Base-by-base conservation (phyloP, 1,139 yeast genomes). In the Diutina mesorugosa region DNA sequence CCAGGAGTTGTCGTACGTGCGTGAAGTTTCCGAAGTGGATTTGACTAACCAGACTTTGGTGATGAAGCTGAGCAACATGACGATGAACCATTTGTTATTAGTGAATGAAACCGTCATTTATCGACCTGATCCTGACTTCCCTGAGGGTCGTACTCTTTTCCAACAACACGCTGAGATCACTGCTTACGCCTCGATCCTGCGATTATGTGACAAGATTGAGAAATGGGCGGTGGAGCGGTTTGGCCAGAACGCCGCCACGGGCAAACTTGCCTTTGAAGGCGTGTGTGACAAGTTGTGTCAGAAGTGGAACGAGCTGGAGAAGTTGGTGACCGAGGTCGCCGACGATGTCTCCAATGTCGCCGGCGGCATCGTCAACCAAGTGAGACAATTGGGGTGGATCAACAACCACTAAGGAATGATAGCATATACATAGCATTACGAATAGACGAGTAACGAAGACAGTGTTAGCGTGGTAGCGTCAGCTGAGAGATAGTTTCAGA, bases 191-290 rank as follows among this genome's bases (percentile, higher is more conserved):
- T 76, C 85, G 1, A 79, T 89, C 69, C 71, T 78, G 57, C 76
- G 81, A 59, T 69, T 91, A 4, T 87, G 96, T 69, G 88, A 84
- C 66, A 85, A 87, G 69, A 76, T 93, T 60, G 99, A 93, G 68
- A 95, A 89, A 55, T 93, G 97, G 96, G 83, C 93, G 0, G 85
- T 90, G 4, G 90, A 87, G 64, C 76, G 97, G 66, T 93, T 91
- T 70, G 83, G 85, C 50, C 95, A 88, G 66, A 93, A 93, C 69
- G 97, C 98, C 7, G 72, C 72, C 57, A 81, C 81, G 61, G 99
- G 98, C 29, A 85, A 83, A 62, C 65, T 72, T 41, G 99, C 97
- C 0, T 91, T 93, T 66, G 98, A 91, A 62, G 71, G 81, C 6
- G 97, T 91, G 6, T 74, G 91, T 58, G 69, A 78, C 58, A 70